Base-by-base conservation (phyloP, 106 monocot species). In the Triglochin maritima region DNA sequence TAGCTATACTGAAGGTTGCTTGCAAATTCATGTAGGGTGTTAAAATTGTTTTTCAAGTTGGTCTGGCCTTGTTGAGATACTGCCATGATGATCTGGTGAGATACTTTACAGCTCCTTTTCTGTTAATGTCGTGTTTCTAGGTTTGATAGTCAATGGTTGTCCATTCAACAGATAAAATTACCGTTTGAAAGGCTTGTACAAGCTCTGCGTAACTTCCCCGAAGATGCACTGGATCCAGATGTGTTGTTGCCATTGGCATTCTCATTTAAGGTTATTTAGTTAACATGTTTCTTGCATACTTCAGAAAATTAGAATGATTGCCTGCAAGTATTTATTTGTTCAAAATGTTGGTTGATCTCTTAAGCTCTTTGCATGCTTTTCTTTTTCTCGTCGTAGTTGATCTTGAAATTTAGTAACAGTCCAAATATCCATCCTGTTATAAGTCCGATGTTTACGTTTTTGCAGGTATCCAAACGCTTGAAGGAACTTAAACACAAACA, bases 31-130 rank as follows among this genome's bases (percentile, higher is more conserved):
- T 43, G 12, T 75, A 98, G 98, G 98, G 98, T 44, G 73, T 98
- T 47, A 88, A 86, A 75, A 74, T 98, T 74, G 88, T 92, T 65
- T 98, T 98, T 63, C 85, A 98, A 82, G 81, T 98, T 74, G 98
- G 98, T 17, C 77, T 98, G 84, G 98, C 98, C 43, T 75, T 98
- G 65, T 17, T 98, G 82, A 79, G 74, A 59, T 76, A 82, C 50
- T 86, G 98, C 74, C 88, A 98, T 60, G 88, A 92, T 81, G 82
- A 92, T 45, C 77, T 98, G 98, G 98, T 98, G 74, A 80, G 83
- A 49, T 50, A 46, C 49, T 42, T 78, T 46, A 57, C 13, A 62
- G 6, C 4, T 8, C 42, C 74, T 59, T 2, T 2, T 68, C 49
- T 16, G 15, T 12, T 69, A 4, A 50, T 8, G 3, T 17, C 8